Conservation (phyloP, 306 rosid species). For the Inga leiocalycina region DNA sequence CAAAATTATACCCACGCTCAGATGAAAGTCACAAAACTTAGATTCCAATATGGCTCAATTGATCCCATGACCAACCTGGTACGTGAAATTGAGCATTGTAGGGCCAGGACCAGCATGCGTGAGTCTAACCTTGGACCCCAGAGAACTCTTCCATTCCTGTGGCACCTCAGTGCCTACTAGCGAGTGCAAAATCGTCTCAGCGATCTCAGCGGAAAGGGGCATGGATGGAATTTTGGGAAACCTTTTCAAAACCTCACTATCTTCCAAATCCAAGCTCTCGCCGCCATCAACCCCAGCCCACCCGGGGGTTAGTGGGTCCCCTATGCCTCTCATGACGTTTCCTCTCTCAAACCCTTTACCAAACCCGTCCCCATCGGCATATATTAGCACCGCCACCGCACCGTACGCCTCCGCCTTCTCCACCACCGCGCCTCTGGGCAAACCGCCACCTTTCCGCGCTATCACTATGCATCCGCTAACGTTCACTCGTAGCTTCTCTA, state of each 20-base stretch:
- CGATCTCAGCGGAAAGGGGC: conserved; percentile 73
- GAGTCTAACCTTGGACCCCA: conserved; percentile 31
- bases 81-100: conserved; percentile 71
- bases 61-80: conserved; percentile 62
- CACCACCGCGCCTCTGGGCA: conserved; percentile 63
- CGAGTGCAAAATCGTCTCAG: conserved; percentile 53
- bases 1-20: not conserved
- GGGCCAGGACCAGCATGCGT: conserved; percentile 81
- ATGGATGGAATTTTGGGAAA: conserved; percentile 91
- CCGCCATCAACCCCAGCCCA: conserved; percentile 83
- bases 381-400: conserved; percentile 69
- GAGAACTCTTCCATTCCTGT: conserved; percentile 54
- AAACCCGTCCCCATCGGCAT: conserved; percentile 55
- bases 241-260: conserved; percentile 67
- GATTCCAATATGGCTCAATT: not conserved
- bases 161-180: conserved; percentile 60
- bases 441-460: conserved; percentile 56
- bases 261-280: conserved; percentile 61
- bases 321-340: conserved; percentile 77
- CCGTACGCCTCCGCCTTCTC: conserved; percentile 75
- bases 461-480: conserved; percentile 77
- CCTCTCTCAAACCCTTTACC: conserved; percentile 89
- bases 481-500: conserved; percentile 51
- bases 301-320: conserved; percentile 96
- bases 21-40: not conserved